Base-by-base conservation (phyloP, 805 yeast genomes). In the Torulaspora franciscae region DNA sequence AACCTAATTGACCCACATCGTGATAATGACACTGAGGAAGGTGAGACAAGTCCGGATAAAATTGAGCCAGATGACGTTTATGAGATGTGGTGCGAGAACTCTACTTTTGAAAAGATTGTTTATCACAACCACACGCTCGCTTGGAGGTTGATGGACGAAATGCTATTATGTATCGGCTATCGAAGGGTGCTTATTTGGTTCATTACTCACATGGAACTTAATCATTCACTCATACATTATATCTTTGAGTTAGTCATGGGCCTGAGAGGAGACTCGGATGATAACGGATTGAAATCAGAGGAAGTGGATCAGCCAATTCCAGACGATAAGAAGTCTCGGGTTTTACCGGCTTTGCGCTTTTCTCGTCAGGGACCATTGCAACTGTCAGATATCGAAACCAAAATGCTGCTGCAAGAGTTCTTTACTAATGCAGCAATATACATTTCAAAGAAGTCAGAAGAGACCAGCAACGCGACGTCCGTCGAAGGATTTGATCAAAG, bases 361-460 rank as follows among this genome's bases (percentile, higher is more conserved):
- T 77, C 85, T 7, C 70, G 91, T 56, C 67, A 69, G 50, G 90
- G 89, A 0, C 43, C 65, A 0, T 49, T 84, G 15, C 66, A 62
- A 4, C 62, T 84, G 28, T 76, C 84, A 11, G 77, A 73, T 8
- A 70, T 81, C 39, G 91, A 84, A 54, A 71, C 67, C 48, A 75
- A 77, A 51, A 81, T 83, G 87, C 57, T 85, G 10, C 60, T 85
- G 29, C 89, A 83, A 63, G 88, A 81, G 58, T 80, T 83, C 51
- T 70, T 85, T 47, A 70, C 79, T n/a, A 78, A 76, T 49, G 74
- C 76, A 9, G 67, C 76, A 3, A 68, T 74, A 10, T 70, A 63
- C 47, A 50, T 76, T 9, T 68, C 74, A 0, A 64, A 65, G 26
- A 71, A 68, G 4, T 54, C 59, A 4, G 52, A 55, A 32, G 63